phyloP scores from a whole-genome alignment of 495 filamentous ascomycete genomes.

The Xylaria palmicola region DNA sequence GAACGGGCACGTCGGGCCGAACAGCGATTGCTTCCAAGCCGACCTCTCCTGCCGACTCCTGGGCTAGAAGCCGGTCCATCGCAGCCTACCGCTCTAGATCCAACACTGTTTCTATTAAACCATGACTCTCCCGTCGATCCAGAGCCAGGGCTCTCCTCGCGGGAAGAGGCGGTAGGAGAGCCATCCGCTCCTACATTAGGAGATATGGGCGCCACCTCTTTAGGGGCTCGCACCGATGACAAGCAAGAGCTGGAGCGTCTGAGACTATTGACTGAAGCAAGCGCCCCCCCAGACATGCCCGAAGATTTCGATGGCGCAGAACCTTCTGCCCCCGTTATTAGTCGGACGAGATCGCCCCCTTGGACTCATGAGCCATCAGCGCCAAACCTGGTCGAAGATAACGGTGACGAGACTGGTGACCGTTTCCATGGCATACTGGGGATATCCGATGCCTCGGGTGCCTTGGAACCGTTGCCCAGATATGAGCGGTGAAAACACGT shows the following conservation, averaged over 20 bases:
- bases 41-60: conserved; percentile 49
- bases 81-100: conserved; percentile 30
- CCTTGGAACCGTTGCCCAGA: conserved; percentile 42
- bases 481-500: conserved; percentile 39
- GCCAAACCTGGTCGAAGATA: conserved; percentile 64
- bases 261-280: conserved; percentile 68
- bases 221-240: conserved; percentile 59
- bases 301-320: conserved; percentile 44
- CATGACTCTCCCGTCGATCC: conserved; percentile 36
- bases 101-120: conserved; percentile 19
- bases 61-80: conserved; percentile 49
- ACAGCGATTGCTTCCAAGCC: conserved; percentile 67
- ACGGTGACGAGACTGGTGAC: conserved; percentile 47
- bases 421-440: conserved; percentile 29
- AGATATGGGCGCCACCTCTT: conserved; percentile 39
- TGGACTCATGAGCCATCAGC: conserved; percentile 55
- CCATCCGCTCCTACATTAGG: conserved; percentile 49
- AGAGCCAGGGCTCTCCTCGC: background rate
- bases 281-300: conserved; percentile 59
- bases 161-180: conserved; percentile 16
- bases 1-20: conserved; percentile 65
- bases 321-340: conserved; percentile 19
- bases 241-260: conserved; percentile 83
- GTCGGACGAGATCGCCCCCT: conserved; percentile 6
- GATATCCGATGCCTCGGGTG: conserved; percentile 15